These are phyloP conservation scores for Curvularia lunata DNA, from an alignment of 2,329 filamentous ascomycete species.

Conservation along the genomic window DNA sequence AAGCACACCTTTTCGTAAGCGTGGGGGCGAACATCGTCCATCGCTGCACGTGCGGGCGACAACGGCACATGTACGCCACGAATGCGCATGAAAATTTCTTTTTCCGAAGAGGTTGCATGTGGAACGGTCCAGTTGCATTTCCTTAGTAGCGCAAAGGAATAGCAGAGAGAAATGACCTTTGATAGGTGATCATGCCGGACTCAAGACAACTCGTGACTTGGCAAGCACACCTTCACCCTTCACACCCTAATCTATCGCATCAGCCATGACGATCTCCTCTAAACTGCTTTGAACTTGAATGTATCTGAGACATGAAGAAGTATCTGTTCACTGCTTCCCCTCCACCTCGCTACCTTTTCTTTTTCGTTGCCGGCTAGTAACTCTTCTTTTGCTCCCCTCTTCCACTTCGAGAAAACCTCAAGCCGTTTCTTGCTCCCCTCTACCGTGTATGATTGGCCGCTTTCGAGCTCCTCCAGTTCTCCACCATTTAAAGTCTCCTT, in stretches of 20 bases:
- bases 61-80: background rate
- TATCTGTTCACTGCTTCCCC: too few relatives aligned
- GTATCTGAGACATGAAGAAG: background rate
- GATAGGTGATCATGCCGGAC: background rate
- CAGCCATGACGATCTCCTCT: background rate
- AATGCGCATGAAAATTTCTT: slow-evolving; percentile 1
- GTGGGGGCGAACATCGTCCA: background rate
- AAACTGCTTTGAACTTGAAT: background rate
- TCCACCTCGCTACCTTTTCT: background rate
- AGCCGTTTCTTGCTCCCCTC: background rate
- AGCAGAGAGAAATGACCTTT: background rate
- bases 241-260: background rate
- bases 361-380: background rate
- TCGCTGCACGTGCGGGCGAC: background rate
- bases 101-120: background rate
- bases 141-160: background rate
- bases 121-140: background rate
- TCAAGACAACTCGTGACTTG: background rate
- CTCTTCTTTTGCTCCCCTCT: background rate
- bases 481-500: background rate
- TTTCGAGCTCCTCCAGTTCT: background rate
- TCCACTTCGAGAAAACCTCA: background rate
- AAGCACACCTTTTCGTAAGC: background rate
- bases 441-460: background rate
- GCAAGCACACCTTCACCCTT: background rate